Evolutionary conservation across 2,329 filamentous ascomycete genomes (phyloP).

Genomic region (Lachnellula occidentalis): DNA sequence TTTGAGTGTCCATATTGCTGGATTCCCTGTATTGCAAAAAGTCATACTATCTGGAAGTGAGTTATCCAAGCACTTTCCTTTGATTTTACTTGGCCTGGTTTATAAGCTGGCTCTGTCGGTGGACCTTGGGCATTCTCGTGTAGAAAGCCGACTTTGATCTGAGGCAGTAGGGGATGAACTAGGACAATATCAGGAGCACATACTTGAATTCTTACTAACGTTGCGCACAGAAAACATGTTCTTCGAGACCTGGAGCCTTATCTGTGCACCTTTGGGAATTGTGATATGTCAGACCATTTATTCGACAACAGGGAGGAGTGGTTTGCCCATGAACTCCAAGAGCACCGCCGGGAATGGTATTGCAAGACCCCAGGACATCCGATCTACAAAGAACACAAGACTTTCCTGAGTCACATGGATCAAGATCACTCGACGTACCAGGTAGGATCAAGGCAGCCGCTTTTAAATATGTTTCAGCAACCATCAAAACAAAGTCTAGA

Average conservation of each 20-base stretch:
- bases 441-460: neutral
- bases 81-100: too few species aligned
- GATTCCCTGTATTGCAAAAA: neutral
- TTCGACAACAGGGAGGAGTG: slow-evolving; percentile 17
- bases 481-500: neutral
- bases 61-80: too few species aligned
- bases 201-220: too few species aligned
- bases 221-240: slow-evolving; percentile 11
- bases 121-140: too few species aligned
- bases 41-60: neutral
- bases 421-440: neutral
- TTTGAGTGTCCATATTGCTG: slow-evolving; percentile 11
- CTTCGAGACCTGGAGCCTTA: slow-evolving; percentile 22
- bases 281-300: slow-evolving; percentile 6
- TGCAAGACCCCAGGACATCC: neutral
- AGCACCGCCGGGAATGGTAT: slow-evolving; percentile 5
- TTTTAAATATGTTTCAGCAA: neutral
- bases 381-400: neutral
- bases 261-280: slow-evolving; percentile 20
- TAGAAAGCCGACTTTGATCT: too few species aligned
- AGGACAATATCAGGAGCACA: too few species aligned
- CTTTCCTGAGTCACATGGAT: neutral
- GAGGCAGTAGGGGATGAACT: too few species aligned
- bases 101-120: too few species aligned
- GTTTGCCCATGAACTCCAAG: slow-evolving; percentile 22